Evolutionary conservation across 306 rosid species (phyloP).

Genomic region (Cicer bijugum): DNA sequence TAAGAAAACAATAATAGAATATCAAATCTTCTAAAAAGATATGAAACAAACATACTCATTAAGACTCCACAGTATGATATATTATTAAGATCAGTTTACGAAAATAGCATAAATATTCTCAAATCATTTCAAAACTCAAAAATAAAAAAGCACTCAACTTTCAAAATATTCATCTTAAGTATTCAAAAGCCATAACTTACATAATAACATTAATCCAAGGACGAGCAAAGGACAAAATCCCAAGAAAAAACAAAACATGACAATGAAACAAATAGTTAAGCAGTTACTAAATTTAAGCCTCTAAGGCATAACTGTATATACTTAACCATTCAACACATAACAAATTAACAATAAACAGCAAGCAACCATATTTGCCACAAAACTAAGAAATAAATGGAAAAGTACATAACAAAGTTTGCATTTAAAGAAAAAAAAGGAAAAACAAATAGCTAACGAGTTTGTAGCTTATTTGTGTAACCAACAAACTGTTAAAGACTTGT

Average conservation of each 20-base stretch:
- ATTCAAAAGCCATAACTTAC: background rate
- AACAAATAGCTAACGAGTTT: background rate
- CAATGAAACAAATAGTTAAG: background rate
- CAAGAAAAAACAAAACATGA: no score
- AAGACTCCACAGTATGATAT: conserved; percentile 3
- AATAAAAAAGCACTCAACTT: no score
- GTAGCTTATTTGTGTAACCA: background rate
- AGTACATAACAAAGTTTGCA: background rate
- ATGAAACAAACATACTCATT: conserved; percentile 15
- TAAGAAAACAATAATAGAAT: conserved; percentile 9
- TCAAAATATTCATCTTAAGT: background rate
- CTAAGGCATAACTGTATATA: background rate
- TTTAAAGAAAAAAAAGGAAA: background rate
- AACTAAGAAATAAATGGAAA: background rate
- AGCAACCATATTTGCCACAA: conserved; percentile 3
- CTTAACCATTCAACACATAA: background rate
- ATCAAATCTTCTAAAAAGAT: conserved; percentile 11
- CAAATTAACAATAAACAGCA: background rate
- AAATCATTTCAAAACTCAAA: background rate
- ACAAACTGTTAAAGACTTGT: background rate
- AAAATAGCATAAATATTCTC: background rate
- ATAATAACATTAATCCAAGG: background rate
- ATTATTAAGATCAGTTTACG: background rate
- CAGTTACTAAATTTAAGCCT: background rate
- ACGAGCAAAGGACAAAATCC: background rate